Base-by-base conservation (phyloP, 2,329 filamentous ascomycete genomes). In the Penicillium sp. region DNA sequence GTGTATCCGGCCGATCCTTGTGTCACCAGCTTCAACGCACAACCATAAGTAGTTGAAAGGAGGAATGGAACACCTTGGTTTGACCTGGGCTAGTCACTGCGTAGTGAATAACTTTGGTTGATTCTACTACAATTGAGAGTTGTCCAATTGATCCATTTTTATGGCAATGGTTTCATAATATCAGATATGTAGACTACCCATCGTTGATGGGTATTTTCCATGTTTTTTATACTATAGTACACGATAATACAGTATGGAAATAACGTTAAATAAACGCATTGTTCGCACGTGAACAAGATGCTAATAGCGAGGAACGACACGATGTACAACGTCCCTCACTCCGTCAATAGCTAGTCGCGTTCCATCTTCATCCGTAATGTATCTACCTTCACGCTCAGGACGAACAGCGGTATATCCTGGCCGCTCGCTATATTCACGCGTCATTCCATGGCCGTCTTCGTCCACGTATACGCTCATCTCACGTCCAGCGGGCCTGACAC, bases 351-450 rank as follows among this genome's bases (percentile, higher is more conserved):
- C 62, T 45, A 71, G 56, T 51, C 65, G 68, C 30, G 65, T 63
- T n/a, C 65, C 63, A 18, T 70, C 72, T 20, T 71, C 67, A 38
- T 62, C 66, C 28, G 71, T 70, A 61, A 72, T 74, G 50, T 71
- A 75, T 48, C 67, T 65, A 55, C 71, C 66, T 35, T 71, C 71
- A 35, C 47, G 56, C 30, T 58, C 56, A 9, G 56, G 38, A 67
- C 76, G 61, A 67, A 71, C 57, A 61, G 70, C 47, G 18, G 24
- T 61, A 75, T 79, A 64, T 64, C 77, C 62, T 64, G 68, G 70
- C 28, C 67, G 67, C 53, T 75, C 72, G 54, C 70, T 69, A 65
- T 84, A 84, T 53, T 83, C 81, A 48, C 77, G 70, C 21, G 75
- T 70, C 23, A 71, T 68, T 38, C 69, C 65, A 40, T 68, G 66